phyloP scores from a whole-genome alignment of 176 grass and related monocot genomes.

The Carex cristatella region DNA sequence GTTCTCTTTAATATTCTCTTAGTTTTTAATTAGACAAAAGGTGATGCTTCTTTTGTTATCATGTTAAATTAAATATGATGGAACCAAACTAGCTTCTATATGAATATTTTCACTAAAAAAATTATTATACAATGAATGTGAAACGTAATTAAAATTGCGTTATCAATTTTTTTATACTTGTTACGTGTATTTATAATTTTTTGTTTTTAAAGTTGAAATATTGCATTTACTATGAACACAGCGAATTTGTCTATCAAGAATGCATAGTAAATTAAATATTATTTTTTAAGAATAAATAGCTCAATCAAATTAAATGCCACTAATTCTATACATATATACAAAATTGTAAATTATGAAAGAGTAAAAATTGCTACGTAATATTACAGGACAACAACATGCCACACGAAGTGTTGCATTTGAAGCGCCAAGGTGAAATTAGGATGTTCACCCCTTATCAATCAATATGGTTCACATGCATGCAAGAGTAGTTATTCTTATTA shows the following conservation, averaged over 20 bases:
- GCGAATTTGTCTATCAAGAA: neutral
- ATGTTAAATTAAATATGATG: too few relatives aligned
- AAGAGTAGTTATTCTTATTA: constrained; percentile 6
- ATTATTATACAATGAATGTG: neutral
- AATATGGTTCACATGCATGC: constrained; percentile 8
- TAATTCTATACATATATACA: neutral
- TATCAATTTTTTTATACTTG: neutral
- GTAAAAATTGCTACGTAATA: neutral
- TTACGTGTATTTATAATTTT: neutral
- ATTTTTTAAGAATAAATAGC: neutral
- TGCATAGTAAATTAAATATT: neutral
- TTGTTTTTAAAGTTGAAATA: neutral
- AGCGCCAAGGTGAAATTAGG: neutral
- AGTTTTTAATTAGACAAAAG: neutral
- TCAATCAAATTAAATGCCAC: neutral
- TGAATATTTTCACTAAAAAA: neutral
- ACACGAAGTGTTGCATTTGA: neutral
- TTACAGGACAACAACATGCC: neutral
- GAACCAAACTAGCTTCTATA: too few relatives aligned
- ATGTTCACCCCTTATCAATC: neutral
- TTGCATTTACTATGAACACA: neutral
- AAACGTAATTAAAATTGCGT: neutral
- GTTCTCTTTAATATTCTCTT: neutral
- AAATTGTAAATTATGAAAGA: neutral
- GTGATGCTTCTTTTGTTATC: neutral